A percentile compares a stretch with the other conserved stretches of the same genome.
Conservation (phyloP, 805 yeast species). For the Hanseniaspora jakobsenii region DNA sequence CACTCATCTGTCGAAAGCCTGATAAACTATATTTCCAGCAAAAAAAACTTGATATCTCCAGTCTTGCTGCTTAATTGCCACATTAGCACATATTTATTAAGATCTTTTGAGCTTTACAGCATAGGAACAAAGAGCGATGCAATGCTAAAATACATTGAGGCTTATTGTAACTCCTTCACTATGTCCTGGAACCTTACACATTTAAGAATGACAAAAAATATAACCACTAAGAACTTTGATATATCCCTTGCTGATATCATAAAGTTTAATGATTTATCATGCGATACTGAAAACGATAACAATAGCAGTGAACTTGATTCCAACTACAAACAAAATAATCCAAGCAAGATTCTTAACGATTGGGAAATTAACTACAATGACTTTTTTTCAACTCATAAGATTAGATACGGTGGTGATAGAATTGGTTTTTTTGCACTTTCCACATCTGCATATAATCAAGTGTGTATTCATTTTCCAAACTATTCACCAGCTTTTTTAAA, state of each 20-base stretch:
- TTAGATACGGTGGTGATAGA: slow-evolving; percentile 5
- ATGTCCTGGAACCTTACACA: slow-evolving; percentile 7
- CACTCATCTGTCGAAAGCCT: not conserved
- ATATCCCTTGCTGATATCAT: not conserved
- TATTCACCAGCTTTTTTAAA: slow-evolving; percentile 14
- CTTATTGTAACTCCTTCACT: slow-evolving; percentile 4
- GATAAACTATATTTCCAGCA: not conserved
- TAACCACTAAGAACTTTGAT: not conserved
- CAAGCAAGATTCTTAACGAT: not conserved
- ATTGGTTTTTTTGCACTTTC: slow-evolving; percentile 8
- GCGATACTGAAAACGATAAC: not conserved
- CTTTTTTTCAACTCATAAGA: slow-evolving; percentile 8
- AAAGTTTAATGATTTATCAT: not conserved
- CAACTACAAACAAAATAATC: too few species aligned
- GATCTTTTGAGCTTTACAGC: slow-evolving; percentile 6
- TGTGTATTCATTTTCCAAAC: slow-evolving; percentile 5
- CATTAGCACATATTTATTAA: slow-evolving; percentile 2
- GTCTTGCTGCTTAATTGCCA: slow-evolving; percentile 4
- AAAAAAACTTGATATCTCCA: not conserved
- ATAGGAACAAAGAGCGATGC: slow-evolving; percentile 1
- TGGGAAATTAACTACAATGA: slow-evolving; percentile 3
- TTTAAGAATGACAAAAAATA: slow-evolving; percentile 2
- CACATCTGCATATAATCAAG: not conserved
- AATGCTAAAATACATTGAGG: slow-evolving; percentile 8
- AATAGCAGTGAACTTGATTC: too few species aligned